Evolutionary conservation across 768 basidiomycete genomes (phyloP), one percentile per base, ranked within the genome.

Genomic region (Trichaptum fuscoviolaceum): DNA sequence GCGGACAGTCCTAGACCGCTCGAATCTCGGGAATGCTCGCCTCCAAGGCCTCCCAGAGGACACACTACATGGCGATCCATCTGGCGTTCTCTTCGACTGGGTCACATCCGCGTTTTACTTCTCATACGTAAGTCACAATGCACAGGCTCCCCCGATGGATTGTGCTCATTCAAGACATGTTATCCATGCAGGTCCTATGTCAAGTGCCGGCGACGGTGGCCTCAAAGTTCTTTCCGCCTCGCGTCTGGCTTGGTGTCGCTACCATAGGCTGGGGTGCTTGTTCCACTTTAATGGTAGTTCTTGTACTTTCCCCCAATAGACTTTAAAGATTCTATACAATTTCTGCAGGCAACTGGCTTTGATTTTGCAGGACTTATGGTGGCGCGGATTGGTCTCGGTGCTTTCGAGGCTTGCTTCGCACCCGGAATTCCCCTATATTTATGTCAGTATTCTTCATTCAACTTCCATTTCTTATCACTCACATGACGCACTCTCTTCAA

Each of bases 401-500:
- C 90, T 35, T 92, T 93, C 71, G 91, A 93, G 75, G 86, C 91
- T 2, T 87, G 86, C 25, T 92, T 93, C 70, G 90, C 85, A 0
- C 91, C 91, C 12, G 88, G 84, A 0, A 89, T 93, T 34, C 89
- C 91, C 0, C 79, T 93, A 2, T 92, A 93, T 75, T 87, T 90
- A 72, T 90, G 90, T 91, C 72, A 66, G 88, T 75, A 7, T 9
- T 60, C 7, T n/a, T 65, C 52, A 27, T 25, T 27, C 25, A 10
- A n/a, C 35, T 25, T 25, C 8, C n/a, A 63, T 5, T 18, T 8
- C 26, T 62, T n/a, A 30, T 24, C 25, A 17, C 60, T 24, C 25
- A n/a, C 60, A 59, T 25, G 5, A 12, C 42, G 3, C 42, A 52
- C 42, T 5, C 30, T 12, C 30, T 24, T n/a, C 35, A 35, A 64